Base-by-base conservation (phyloP, 495 filamentous ascomycete genomes). In the Xylaria castorea region DNA sequence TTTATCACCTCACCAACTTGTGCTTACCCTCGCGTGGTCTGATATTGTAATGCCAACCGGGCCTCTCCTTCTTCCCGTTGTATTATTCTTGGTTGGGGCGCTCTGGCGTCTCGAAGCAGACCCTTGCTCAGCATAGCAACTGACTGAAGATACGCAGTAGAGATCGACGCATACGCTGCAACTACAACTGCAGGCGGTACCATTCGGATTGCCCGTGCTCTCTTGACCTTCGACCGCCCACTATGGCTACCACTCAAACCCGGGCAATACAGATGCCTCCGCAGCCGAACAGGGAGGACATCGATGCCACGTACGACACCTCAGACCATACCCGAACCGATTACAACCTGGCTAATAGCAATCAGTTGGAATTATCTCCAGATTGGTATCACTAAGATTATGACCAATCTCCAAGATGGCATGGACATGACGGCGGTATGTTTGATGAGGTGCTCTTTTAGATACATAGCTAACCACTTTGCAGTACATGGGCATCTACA, bases 401-500 rank as follows among this genome's bases (percentile, higher is more conserved):
- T 99, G 96, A 88, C 86, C 71, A 92, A 95, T 77, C 85, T 98
- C 48, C 92, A 94, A 74, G 92, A 93, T 65, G 96, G 96, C 44
- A 91, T 99, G 81, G 95, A 99, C 76, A 94, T 98, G 90, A 86
- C 89, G 71, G 93, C 91, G 65, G 93, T 95, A 86, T 77, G 92
- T 86, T 40, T 22, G 38, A 53, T 57, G 12, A 50, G 4, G 14
- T 53, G 14, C 5, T 74, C 58, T 48, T 61, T 20, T 73, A 38
- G 55, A 67, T 68, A 73, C 75, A 61, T 66, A 42, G 65, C 44
- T 66, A 38, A 63, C 32, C 58, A 76, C 36, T 44, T 44, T 53
- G 16, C 34, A 93, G 93, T 99, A 99, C 81, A 97, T 99, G 96
- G 93, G 92, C 51, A 90, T 98, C 70, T 99, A 99, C 86, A 97